Conservation (phyloP, 148 eudicot genomes). For the Diospyros lotus region DNA sequence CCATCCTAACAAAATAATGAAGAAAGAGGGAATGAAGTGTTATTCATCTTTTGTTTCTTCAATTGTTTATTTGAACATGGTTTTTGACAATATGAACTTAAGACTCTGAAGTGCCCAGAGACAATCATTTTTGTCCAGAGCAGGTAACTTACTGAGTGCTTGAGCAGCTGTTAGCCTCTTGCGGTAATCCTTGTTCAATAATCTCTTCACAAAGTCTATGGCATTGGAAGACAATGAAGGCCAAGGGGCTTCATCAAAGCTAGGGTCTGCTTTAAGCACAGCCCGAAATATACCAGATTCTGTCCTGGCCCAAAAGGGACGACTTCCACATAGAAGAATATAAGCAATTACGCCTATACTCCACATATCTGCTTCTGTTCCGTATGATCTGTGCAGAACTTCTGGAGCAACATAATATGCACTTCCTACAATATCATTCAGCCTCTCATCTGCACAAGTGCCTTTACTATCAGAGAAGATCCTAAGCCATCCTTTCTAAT, state of each 20-base stretch:
- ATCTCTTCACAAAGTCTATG: constrained; percentile 82
- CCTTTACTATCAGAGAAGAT: constrained; percentile 8
- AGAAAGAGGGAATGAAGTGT: not conserved
- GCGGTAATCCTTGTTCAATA: constrained; percentile 87
- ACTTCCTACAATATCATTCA: constrained; percentile 96
- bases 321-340: constrained; percentile 91
- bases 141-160: constrained; percentile 69
- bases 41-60: not conserved
- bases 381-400: constrained; percentile 91
- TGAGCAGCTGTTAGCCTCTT: constrained; percentile 92
- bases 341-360: constrained; percentile 98
- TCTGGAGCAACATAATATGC: constrained; percentile 98
- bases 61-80: not conserved
- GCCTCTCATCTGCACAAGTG: constrained; percentile 69
- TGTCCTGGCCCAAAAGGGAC: constrained; percentile 94
- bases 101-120: not conserved
- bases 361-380: constrained; percentile 99
- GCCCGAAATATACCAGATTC: constrained; percentile 94
- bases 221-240: constrained; percentile 80
- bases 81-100: not conserved
- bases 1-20: not conserved
- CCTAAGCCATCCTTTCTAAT: not conserved
- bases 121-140: not conserved
- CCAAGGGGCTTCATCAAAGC: constrained; percentile 94
- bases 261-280: constrained; percentile 86